phyloP scores from a whole-genome alignment of 192 early-diverging fungal genomes.

The Backusella psychrophila region DNA sequence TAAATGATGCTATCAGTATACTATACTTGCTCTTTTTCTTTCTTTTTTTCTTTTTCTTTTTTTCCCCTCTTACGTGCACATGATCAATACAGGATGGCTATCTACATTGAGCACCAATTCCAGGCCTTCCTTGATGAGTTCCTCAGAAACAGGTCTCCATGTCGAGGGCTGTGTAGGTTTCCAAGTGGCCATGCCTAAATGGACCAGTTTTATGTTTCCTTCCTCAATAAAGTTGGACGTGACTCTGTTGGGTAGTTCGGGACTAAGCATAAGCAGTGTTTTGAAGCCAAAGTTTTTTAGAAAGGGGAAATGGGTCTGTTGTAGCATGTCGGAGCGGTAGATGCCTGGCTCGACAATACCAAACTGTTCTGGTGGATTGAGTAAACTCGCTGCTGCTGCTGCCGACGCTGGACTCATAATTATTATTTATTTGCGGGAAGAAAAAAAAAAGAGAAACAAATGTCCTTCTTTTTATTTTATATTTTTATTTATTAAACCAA shows the following conservation, averaged over 20 bases:
- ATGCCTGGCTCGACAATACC: constrained; percentile 87
- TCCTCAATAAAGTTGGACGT: constrained; percentile 77
- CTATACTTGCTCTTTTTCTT: too few species aligned
- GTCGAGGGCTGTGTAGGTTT: constrained; percentile 56
- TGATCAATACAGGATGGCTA: constrained; percentile 86
- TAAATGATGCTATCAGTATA: background rate
- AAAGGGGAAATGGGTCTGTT: constrained; percentile 73
- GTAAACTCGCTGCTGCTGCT: constrained; percentile 18
- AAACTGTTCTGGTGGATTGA: constrained; percentile 79
- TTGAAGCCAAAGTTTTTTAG: constrained; percentile 74
- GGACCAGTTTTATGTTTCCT: constrained; percentile 62
- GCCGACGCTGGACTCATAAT: background rate
- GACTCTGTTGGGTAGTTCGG: constrained; percentile 76
- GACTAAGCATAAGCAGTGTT: constrained; percentile 79
- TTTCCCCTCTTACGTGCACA: constrained; percentile 72
- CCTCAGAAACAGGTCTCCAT: constrained; percentile 93
- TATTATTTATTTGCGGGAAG: background rate
- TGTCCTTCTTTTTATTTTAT: background rate
- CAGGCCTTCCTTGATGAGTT: constrained; percentile 93
- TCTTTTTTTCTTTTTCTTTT: background rate
- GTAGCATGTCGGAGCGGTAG: constrained; percentile 80
- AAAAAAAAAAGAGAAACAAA: background rate
- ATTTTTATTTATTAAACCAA: background rate
- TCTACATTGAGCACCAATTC: constrained; percentile 78
- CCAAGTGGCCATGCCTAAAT: constrained; percentile 67